Conservation (phyloP, 163 green algal genomes). For the Trebouxia gelatinosa region DNA sequence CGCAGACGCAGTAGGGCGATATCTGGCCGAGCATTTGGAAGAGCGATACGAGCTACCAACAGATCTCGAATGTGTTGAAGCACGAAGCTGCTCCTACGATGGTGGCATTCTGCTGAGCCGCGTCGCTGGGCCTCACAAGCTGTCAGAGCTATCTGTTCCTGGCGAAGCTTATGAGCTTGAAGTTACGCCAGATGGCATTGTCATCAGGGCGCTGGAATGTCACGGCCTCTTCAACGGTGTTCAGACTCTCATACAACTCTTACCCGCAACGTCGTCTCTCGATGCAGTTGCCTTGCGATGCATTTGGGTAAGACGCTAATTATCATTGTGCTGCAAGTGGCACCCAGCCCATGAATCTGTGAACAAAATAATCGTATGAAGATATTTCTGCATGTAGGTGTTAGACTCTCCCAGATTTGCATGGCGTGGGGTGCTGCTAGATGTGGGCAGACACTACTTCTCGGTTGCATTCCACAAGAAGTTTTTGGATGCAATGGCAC, state of each 20-base stretch:
- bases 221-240: constrained; percentile 64
- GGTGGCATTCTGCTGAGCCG: constrained; percentile 14
- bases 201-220: constrained; percentile 33
- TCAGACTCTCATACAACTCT: constrained; percentile 58
- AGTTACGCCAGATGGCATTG: constrained; percentile 31
- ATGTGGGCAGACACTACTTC: constrained; percentile 68
- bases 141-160: not conserved
- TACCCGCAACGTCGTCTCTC: constrained; percentile 31
- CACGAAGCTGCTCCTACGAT: not conserved
- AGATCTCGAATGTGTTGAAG: not conserved
- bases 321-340: no score
- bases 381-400: no score
- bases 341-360: no score
- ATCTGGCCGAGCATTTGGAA: not conserved
- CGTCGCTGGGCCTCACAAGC: not conserved
- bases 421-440: constrained; percentile 67
- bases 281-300: constrained; percentile 22
- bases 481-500: constrained; percentile 63
- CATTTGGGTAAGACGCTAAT: not conserved
- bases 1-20: constrained; percentile 8
- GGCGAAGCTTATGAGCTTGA: constrained; percentile 52
- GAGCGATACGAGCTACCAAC: not conserved
- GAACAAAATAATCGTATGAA: no score
- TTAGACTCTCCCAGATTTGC: constrained; percentile 58
- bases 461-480: constrained; percentile 53